These are phyloP conservation scores for Lecanoromycetidae sp. DNA, from an alignment of 2,329 filamentous ascomycete species.

Conservation along the genomic window DNA sequence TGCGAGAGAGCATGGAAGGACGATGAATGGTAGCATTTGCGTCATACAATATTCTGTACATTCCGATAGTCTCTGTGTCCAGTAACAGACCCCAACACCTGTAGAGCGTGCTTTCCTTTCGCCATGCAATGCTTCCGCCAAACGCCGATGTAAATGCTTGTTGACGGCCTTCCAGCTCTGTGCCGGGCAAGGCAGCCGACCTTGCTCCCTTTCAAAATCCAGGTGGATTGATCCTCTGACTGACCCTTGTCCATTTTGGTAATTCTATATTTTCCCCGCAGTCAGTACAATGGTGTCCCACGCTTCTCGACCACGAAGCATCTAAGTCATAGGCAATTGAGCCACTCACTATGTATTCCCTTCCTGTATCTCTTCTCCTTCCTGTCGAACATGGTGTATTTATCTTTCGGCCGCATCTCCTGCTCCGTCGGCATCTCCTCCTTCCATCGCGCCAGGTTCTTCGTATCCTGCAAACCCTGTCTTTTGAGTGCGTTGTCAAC, in stretches of 20 bases:
- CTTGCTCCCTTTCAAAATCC: conserved; percentile 17
- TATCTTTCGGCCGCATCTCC: conserved; percentile 92
- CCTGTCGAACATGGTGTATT: conserved; percentile 95
- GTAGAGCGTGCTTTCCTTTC: neutral
- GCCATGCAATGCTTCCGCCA: neutral
- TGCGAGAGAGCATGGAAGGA: no score
- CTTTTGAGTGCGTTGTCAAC: conserved; percentile 66
- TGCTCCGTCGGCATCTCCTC: conserved; percentile 87
- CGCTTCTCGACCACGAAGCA: neutral
- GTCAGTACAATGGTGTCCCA: no score
- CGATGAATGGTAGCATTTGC: no score
- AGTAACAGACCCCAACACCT: neutral
- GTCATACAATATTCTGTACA: no score
- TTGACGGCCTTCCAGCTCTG: no score
- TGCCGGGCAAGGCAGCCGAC: no score
- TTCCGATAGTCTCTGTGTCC: neutral
- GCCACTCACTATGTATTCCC: conserved; percentile 80
- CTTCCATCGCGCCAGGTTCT: conserved; percentile 82
- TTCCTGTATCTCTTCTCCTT: conserved; percentile 94
- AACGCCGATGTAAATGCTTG: neutral
- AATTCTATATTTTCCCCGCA: conserved; percentile 26
- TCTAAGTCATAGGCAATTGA: neutral
- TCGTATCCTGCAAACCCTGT: conserved; percentile 56
- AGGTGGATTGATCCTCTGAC: conserved; percentile 23
- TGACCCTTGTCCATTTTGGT: conserved; percentile 27